Evolutionary conservation across 805 yeast genomes (phyloP), one percentile per base, ranked within the genome.

Genomic region (Tetrapisispora fleetii): DNA sequence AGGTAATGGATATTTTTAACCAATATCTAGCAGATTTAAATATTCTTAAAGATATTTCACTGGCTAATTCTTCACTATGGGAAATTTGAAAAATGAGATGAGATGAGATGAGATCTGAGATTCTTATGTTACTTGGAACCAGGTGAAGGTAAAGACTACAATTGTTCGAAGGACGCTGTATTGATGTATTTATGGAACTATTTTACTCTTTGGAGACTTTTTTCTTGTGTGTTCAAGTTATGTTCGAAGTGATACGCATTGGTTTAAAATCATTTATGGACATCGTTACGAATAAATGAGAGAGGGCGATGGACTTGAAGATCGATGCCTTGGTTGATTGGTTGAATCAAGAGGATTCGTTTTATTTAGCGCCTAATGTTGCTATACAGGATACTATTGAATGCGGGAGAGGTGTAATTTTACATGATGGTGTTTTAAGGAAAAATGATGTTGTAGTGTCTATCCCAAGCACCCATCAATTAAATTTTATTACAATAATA

Each of bases 361-460:
- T 70, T 32, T 44, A 43, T 24, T 60, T 80, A 3, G 69, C 78
- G 2, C 57, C 68, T 0, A 71, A 68, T 35, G 58, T 80, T 7
- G 56, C 55, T 2, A 72, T 81, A 8, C 59, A 56, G 13, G 74
- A 76, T 30, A 67, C 73, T 13, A 54, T 56, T 1, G 68, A 64
- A 10, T 68, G 78, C 16, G 95, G 95, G 17, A 74, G 89, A 60
- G 85, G 87, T 49, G 72, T 87, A 24, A 67, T 74, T 4, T 48
- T 55, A 74, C 83, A 19, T 48, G 19, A 3, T 2, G 58, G 59
- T 0, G 45, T 49, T 1, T 57, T 87, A n/a, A 54, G 50, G 4
- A 53, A 58, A 13, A 66, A 73, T 43, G 78, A 77, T 47, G 60
- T 63, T 16, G 57, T 86, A 17, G 69, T 85, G 7, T 71, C 73